Evolutionary conservation across 768 basidiomycete genomes (phyloP).

Genomic region (Agaricus sinodeliciosus): DNA sequence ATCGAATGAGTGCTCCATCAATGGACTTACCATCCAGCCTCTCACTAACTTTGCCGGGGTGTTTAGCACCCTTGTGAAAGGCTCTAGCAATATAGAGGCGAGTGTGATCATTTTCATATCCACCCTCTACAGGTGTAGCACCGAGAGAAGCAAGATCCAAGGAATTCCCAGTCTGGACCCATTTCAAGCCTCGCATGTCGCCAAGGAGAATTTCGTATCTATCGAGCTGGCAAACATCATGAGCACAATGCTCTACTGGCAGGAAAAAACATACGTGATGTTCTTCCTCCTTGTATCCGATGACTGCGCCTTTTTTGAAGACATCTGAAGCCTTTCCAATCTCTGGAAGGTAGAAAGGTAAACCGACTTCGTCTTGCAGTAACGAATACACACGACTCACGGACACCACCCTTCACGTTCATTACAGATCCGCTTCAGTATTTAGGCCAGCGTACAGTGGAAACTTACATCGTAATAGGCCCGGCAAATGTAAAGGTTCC

Average conservation of each 20-base stretch:
- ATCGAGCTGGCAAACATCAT: conserved; percentile 34
- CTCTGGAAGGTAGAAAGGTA: conserved; percentile 28
- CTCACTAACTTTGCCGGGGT: conserved; percentile 62
- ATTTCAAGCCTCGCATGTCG: conserved; percentile 45
- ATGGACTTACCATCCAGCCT: conserved; percentile 38
- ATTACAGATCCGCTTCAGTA: neutral
- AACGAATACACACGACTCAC: conserved; percentile 29
- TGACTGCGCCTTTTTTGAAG: conserved; percentile 55
- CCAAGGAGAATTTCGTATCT: conserved; percentile 70
- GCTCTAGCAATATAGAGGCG: conserved; percentile 58
- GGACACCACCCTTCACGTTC: conserved; percentile 38
- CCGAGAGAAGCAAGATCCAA: conserved; percentile 39
- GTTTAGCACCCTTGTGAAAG: conserved; percentile 38
- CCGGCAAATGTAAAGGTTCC: conserved; percentile 52
- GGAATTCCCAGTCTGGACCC: conserved; percentile 45
- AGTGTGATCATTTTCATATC: conserved; percentile 54
- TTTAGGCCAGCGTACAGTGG: neutral
- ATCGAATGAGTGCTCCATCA: neutral
- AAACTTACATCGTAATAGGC: conserved; percentile 48
- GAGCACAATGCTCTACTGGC: neutral
- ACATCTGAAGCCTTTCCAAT: conserved; percentile 56
- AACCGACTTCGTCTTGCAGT: conserved; percentile 1
- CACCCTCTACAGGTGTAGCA: conserved; percentile 57
- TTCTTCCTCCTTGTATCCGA: conserved; percentile 57
- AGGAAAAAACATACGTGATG: conserved; percentile 36